These are phyloP conservation scores for Fusarium liriodendri DNA, from an alignment of 2,329 filamentous ascomycete genomes.

Conservation along the genomic window DNA sequence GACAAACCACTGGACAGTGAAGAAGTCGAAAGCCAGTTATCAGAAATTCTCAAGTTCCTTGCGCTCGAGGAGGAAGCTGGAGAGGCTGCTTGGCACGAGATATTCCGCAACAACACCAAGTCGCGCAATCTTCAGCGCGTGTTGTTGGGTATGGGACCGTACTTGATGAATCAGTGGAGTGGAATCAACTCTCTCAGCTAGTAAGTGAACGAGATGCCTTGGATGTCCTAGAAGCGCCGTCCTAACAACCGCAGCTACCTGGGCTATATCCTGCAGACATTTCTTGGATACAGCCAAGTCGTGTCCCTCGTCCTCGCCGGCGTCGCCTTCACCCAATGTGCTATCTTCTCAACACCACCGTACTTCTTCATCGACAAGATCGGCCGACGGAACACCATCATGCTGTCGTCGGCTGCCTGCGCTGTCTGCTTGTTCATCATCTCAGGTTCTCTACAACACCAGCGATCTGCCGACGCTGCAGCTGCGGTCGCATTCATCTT, in stretches of 20 bases:
- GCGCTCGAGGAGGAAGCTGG: neutral
- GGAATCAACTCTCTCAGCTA: neutral
- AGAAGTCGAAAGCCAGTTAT: conserved; percentile 4
- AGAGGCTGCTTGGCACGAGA: conserved; percentile 6
- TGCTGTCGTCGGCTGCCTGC: neutral
- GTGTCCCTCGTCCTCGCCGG: conserved; percentile 9
- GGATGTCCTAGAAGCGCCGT: too few species aligned
- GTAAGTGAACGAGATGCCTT: neutral
- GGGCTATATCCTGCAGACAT: neutral
- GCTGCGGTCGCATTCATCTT: conserved; percentile 15
- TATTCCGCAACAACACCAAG: conserved; percentile 13
- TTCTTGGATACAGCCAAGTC: conserved; percentile 2
- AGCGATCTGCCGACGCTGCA: neutral
- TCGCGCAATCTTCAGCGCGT: conserved; percentile 9
- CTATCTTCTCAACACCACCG: neutral
- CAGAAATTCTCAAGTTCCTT: conserved; percentile 6
- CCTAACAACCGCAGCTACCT: neutral
- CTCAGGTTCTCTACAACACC: neutral
- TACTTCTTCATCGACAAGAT: conserved; percentile 17
- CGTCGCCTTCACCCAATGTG: conserved; percentile 12
- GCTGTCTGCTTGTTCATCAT: conserved; percentile 7
- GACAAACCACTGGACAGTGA: neutral
- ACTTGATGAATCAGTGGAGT: neutral
- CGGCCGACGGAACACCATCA: conserved; percentile 9
- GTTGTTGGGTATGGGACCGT: neutral